phyloP scores from a whole-genome alignment of 2,329 filamentous ascomycete genomes.

The Scleromitrula shiraiana region DNA sequence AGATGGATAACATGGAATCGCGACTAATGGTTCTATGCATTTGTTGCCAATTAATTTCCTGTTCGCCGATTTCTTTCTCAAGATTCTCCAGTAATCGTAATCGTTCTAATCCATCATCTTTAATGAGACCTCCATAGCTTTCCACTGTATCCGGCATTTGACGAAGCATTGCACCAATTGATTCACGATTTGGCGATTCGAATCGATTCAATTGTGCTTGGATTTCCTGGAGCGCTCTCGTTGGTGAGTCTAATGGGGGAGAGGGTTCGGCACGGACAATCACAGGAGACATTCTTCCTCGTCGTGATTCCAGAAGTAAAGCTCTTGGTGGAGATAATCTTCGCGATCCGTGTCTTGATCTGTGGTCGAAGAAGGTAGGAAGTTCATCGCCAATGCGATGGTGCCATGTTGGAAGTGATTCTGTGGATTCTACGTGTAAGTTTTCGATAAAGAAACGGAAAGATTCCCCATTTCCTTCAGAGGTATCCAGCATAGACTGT shows the following conservation, averaged over 20 bases:
- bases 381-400: slow-evolving; percentile 50
- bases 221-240: slow-evolving; percentile 25
- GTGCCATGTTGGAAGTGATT: slow-evolving; percentile 37
- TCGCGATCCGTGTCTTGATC: slow-evolving; percentile 37
- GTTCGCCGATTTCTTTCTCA: slow-evolving; percentile 52
- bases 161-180: slow-evolving; percentile 23
- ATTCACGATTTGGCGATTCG: slow-evolving; percentile 24
- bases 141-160: slow-evolving; percentile 16
- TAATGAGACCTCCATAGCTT: not conserved
- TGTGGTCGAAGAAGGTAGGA: slow-evolving; percentile 50
- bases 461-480: slow-evolving; percentile 21
- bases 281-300: slow-evolving; percentile 35
- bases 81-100: slow-evolving; percentile 45
- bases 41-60: slow-evolving; percentile 52
- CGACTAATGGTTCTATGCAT: slow-evolving; percentile 45
- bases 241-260: slow-evolving; percentile 23
- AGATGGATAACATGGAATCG: slow-evolving; percentile 21
- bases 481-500: slow-evolving; percentile 18
- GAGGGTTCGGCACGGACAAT: slow-evolving; percentile 34
- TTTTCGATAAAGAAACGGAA: slow-evolving; percentile 25
- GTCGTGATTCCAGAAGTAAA: slow-evolving; percentile 38
- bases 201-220: slow-evolving; percentile 27
- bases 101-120: slow-evolving; percentile 13
- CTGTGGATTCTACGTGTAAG: not conserved
- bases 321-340: slow-evolving; percentile 51